Conservation (phyloP, 1,284 basidiomycete genomes). For the Cutaneotrichosporon curvatum region DNA sequence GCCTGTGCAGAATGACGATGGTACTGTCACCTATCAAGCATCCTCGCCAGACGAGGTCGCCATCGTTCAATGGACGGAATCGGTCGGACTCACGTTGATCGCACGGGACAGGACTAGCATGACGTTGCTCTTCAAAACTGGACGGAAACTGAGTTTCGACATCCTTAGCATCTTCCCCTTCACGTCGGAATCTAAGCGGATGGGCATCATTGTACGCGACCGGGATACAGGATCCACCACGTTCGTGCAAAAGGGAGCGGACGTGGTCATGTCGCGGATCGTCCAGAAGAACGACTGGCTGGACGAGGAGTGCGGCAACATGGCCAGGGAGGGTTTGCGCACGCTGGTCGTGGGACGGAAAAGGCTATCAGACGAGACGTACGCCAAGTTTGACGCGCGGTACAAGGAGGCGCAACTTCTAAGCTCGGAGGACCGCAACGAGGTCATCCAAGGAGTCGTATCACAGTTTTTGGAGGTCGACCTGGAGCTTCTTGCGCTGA, state of each 20-base stretch:
- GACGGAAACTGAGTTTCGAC: conserved; percentile 63
- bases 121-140: conserved; percentile 63
- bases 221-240: conserved; percentile 64
- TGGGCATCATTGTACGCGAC: conserved; percentile 94
- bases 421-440: conserved; percentile 70
- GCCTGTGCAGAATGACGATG: conserved; percentile 89
- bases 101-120: conserved; percentile 84
- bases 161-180: conserved; percentile 95
- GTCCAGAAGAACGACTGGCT: conserved; percentile 98
- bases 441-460: conserved; percentile 70
- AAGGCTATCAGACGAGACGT: conserved; percentile 62
- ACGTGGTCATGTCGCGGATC: conserved; percentile 91
- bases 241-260: conserved; percentile 95
- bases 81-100: conserved; percentile 79
- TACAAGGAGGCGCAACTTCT: conserved; percentile 66
- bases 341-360: conserved; percentile 90
- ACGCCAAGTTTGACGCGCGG: conserved; percentile 64
- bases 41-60: conserved; percentile 98
- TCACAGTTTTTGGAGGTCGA: conserved; percentile 75
- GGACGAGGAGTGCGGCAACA: conserved; percentile 96
- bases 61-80: conserved; percentile 97
- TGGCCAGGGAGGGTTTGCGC: conserved; percentile 92
- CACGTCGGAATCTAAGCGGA: conserved; percentile 96
- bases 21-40: conserved; percentile 90
- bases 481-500: conserved; percentile 84